Percentiles rank a stretch among this genome's conserved stretches.
phyloP scores from a whole-genome alignment of 495 filamentous ascomycete genomes.

The Penicillium robsamsonii region DNA sequence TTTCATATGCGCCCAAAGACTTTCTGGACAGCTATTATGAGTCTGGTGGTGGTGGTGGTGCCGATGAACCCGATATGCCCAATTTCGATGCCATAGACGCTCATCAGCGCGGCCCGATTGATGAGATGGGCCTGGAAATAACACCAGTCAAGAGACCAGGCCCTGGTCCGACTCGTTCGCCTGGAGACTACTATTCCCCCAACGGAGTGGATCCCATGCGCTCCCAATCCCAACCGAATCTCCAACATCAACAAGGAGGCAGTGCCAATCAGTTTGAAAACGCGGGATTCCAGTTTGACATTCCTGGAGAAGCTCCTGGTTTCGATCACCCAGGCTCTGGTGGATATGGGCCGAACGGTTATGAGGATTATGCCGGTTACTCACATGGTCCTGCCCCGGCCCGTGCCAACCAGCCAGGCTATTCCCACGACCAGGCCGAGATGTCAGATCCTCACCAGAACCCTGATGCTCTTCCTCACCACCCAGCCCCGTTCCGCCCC shows the following conservation, averaged over 20 bases:
- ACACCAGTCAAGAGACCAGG: constrained; percentile 27
- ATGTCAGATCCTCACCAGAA: constrained; percentile 40
- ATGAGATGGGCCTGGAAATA: constrained; percentile 48
- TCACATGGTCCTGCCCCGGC: constrained; percentile 27
- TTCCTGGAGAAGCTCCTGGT: constrained; percentile 57
- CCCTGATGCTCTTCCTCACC: constrained; percentile 66
- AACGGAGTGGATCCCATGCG: constrained; percentile 40
- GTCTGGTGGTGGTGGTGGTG: constrained; percentile 14
- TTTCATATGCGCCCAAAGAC: constrained; percentile 33
- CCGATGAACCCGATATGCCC: constrained; percentile 59
- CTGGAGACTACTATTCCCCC: constrained; percentile 35
- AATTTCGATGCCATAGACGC: constrained; percentile 66
- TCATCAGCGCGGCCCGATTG: constrained; percentile 38
- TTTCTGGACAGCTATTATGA: constrained; percentile 45
- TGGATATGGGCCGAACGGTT: constrained; percentile 15
- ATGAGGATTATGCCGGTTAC: constrained; percentile 11
- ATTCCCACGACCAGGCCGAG: constrained; percentile 18
- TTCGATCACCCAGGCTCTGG: constrained; percentile 36
- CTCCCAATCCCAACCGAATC: constrained; percentile 66
- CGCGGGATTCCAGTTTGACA: constrained; percentile 63
- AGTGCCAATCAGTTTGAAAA: constrained; percentile 54
- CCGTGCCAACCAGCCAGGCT: constrained; percentile 23
- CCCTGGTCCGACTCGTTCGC: constrained; percentile 18
- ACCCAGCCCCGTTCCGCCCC: constrained; percentile 77
- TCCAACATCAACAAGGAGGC: constrained; percentile 51